Evolutionary conservation across 2,329 filamentous ascomycete genomes (phyloP), one percentile per base, ranked within the genome.

Genomic region (Microcyclospora pomicola): DNA sequence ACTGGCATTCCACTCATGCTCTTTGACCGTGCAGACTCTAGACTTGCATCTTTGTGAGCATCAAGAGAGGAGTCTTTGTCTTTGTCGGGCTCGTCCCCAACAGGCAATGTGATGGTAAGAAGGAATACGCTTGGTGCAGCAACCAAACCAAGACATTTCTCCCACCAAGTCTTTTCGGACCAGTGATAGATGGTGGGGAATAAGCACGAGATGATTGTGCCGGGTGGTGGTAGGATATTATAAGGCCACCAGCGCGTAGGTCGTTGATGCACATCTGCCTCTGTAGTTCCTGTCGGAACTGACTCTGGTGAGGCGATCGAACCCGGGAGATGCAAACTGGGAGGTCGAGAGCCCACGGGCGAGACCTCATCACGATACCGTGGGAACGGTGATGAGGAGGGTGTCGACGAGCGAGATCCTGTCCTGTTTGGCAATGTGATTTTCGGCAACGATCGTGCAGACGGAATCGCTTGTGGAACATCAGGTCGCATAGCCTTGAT

Each of bases 81-180:
- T 28, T 61, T 67, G 14, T 73, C 69, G 1, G 73, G 73, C 51
- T 96, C 88, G 5, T 94, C 83, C 4, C 12, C 30, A 1, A 98
- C 86, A 0, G 92, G 91, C 4, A 98, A 61, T 0, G 91, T 98
- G 34, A 91, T 76, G 1, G 88, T 88, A 3, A 98, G 68, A 2
- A 96, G 63, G 44, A 98, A 83, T 29, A 98, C 85, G 49, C 82
- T 92, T 1, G 87, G 83, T n/a, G 85, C 79, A 6, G 87, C 87
- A 29, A 92, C 70, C 9, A 91, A 51, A 31, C 85, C 88, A 34
- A 95, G 64, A 33, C 86, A 63, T 53, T 82, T 86, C 50, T 88
- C 87, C 76, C 79, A 85, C n/a, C 80, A 59, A n/a, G 68, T 76
- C 60, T 95, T 96, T 19, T 81, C 74, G 32, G 61, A 66, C 85